Evolutionary conservation across 345 rosid species (phyloP).

Genomic region (Isatis tinctoria): DNA sequence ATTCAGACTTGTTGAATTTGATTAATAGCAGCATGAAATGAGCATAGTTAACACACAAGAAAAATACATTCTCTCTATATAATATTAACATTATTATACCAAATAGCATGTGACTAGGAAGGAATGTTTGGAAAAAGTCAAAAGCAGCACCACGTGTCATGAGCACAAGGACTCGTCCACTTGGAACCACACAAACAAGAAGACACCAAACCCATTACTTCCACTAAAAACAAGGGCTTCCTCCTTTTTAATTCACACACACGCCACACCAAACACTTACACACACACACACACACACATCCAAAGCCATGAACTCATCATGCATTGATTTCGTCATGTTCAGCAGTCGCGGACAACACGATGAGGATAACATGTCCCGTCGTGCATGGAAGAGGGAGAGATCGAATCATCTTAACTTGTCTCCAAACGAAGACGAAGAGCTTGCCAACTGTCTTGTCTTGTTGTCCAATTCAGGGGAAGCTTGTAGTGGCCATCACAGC

Average conservation of each 20-base stretch:
- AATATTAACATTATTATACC: background rate
- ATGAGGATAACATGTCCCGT: constrained; percentile 20
- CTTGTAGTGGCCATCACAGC: constrained; percentile 21
- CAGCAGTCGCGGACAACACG: constrained; percentile 26
- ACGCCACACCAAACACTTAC: background rate
- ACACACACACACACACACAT: background rate
- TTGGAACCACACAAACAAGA: constrained; percentile 32
- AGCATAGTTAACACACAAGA: constrained; percentile 6
- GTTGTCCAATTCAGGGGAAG: constrained; percentile 72
- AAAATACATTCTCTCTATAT: background rate
- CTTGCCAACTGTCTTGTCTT: constrained; percentile 88
- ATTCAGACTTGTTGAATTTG: background rate
- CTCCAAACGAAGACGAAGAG: constrained; percentile 85
- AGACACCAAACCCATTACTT: constrained; percentile 29
- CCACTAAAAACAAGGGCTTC: constrained; percentile 34
- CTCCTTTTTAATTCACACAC: constrained; percentile 25
- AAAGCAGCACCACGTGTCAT: constrained; percentile 28
- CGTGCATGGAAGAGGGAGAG: constrained; percentile 36
- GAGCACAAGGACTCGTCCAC: background rate
- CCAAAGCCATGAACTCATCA: constrained; percentile 25
- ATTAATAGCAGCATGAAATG: background rate
- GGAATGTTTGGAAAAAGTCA: constrained; percentile 25
- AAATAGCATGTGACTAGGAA: constrained; percentile 17
- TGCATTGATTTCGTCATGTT: constrained; percentile 34
- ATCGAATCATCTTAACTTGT: constrained; percentile 27